Percentiles rank a stretch among this genome's conserved stretches.
Evolutionary conservation across 768 basidiomycete species (phyloP).

Genomic region (Xerocomus brunneocitrinus): DNA sequence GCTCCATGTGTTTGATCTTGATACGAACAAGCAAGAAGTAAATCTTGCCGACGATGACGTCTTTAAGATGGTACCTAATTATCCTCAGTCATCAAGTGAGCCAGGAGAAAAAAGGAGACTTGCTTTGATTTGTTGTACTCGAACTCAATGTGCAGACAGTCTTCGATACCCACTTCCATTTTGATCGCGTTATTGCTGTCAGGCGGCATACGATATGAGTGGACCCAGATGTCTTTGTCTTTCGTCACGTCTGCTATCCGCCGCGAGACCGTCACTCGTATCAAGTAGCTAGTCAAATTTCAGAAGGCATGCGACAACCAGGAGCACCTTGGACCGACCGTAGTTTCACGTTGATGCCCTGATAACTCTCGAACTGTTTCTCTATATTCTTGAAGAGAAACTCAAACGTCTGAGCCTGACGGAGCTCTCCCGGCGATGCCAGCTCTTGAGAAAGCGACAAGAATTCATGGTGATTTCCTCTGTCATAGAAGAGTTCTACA

Average conservation of each 20-base stretch:
- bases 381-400: conserved; percentile 99
- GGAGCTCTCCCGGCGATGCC: conserved; percentile 94
- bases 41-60: conserved; percentile 99
- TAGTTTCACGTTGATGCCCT: conserved; percentile 97
- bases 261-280: conserved; percentile 86
- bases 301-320: not conserved
- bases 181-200: conserved; percentile 98
- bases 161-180: conserved; percentile 99
- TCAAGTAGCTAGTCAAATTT: conserved; percentile 64
- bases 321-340: conserved; percentile 48
- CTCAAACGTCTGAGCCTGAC: conserved; percentile 93
- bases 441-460: conserved; percentile 92
- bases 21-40: conserved; percentile 98
- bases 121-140: conserved; percentile 99
- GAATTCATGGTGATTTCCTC: conserved; percentile 98
- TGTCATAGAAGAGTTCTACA: conserved; percentile 86
- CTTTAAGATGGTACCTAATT: conserved; percentile 91
- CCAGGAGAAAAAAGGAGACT: conserved; percentile 25
- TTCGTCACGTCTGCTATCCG: conserved; percentile 91
- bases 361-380: conserved; percentile 98
- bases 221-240: conserved; percentile 96
- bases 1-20: conserved; percentile 99
- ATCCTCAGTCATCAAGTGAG: not conserved
- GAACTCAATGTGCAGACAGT: conserved; percentile 97
- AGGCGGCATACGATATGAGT: conserved; percentile 97